phyloP scores from a whole-genome alignment of 2,329 filamentous ascomycete genomes.

The Corinectria fuckeliana region DNA sequence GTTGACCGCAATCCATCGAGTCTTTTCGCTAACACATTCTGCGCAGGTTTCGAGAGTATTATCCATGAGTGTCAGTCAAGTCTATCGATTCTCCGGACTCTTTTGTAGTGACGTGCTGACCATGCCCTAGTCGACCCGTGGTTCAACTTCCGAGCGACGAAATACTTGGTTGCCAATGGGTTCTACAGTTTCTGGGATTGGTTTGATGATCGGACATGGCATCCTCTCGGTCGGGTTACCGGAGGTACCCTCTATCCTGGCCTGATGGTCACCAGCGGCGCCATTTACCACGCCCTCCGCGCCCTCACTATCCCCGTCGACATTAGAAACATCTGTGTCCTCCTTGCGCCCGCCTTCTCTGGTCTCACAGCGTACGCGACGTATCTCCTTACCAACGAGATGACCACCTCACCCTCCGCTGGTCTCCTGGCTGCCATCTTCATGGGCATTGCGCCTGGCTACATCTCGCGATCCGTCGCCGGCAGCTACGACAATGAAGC shows the following conservation, averaged over 20 bases:
- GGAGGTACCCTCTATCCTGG: conserved; percentile 98
- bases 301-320: conserved; percentile 91
- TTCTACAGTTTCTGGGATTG: conserved; percentile 99
- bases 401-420: conserved; percentile 93
- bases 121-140: conserved; percentile 84
- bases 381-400: conserved; percentile 95
- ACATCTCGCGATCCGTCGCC: conserved; percentile 96
- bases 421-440: conserved; percentile 93
- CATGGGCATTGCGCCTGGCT: conserved; percentile 97
- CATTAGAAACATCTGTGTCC: conserved; percentile 97
- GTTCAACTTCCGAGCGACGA: conserved; percentile 99
- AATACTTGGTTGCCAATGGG: conserved; percentile 95
- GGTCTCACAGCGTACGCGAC: conserved; percentile 91
- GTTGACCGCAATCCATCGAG: conserved; percentile 2
- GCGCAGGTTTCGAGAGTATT: conserved; percentile 91
- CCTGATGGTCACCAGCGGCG: conserved; percentile 98
- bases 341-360: conserved; percentile 93
- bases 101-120: conserved; percentile 34
- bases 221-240: conserved; percentile 96
- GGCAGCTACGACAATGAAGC: conserved; percentile 99
- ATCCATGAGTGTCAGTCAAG: conserved; percentile 93
- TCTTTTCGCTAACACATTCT: conserved; percentile 41
- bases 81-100: conserved; percentile 17
- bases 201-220: conserved; percentile 99
- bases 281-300: conserved; percentile 92